A percentile compares a stretch with the other conserved stretches of the same genome.
phyloP scores from a whole-genome alignment of 1,284 basidiomycete species.

The Hypsizygus ulmarius region DNA sequence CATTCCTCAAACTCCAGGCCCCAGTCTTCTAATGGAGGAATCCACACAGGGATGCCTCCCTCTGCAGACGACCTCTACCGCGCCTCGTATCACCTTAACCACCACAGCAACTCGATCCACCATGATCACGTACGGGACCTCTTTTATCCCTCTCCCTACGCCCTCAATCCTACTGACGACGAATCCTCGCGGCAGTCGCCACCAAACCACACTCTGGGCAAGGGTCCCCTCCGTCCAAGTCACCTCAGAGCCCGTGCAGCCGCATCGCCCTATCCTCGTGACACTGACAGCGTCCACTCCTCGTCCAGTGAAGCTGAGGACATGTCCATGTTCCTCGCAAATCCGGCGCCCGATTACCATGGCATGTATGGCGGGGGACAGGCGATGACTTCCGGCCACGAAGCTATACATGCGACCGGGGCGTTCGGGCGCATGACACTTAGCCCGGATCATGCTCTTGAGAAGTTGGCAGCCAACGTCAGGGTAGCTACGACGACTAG shows the following conservation, averaged over 20 bases:
- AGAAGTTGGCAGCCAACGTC: constrained; percentile 83
- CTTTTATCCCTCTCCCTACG: constrained; percentile 14
- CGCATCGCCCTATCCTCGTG: constrained; percentile 78
- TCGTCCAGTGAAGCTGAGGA: constrained; percentile 84
- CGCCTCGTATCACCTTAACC: constrained; percentile 50
- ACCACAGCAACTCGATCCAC: constrained; percentile 31
- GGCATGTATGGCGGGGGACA: constrained; percentile 52
- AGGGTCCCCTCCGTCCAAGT: constrained; percentile 67
- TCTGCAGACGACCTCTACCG: constrained; percentile 67
- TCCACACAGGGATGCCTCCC: constrained; percentile 47
- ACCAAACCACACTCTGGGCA: constrained; percentile 66
- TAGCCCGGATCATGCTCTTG: constrained; percentile 71
- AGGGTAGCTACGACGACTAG: constrained; percentile 85
- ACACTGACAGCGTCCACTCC: constrained; percentile 80
- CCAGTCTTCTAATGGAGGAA: constrained; percentile 68
- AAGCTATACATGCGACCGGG: constrained; percentile 61
- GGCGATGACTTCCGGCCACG: constrained; percentile 54
- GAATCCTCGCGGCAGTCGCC: constrained; percentile 56
- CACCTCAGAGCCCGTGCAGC: constrained; percentile 75
- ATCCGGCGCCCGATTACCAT: constrained; percentile 57
- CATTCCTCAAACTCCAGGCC: constrained; percentile 70
- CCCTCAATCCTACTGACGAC: constrained; percentile 31
- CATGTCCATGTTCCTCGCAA: constrained; percentile 69
- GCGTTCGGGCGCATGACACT: constrained; percentile 74
- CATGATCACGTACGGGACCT: constrained; percentile 41